Conservation (phyloP, 75 land plant species). For the Azolla pinnata region DNA sequence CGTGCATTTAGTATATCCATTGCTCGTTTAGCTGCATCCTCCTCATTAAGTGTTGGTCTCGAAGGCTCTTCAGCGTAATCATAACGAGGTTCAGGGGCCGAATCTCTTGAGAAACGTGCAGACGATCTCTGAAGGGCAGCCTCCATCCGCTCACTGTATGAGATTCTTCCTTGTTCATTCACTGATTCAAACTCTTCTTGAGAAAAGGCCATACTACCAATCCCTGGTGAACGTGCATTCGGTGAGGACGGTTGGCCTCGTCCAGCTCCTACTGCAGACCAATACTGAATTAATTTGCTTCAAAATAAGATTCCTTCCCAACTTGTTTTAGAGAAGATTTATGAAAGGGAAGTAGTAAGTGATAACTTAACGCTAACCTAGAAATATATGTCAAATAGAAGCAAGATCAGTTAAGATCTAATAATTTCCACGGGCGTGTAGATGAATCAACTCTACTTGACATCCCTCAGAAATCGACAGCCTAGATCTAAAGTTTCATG, state of each 20-base stretch:
- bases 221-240: not conserved
- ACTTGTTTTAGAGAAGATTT: too few species aligned
- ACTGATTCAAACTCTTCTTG: not conserved
- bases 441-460: too few species aligned
- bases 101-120: not conserved
- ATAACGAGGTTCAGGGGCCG: not conserved
- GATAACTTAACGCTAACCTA: too few species aligned
- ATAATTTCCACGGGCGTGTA: too few species aligned
- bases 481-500: too few species aligned
- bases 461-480: too few species aligned
- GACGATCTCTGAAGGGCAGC: not conserved
- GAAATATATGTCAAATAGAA: too few species aligned
- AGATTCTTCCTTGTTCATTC: not conserved
- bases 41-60: not conserved
- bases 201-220: not conserved
- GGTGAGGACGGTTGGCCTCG: not conserved
- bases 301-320: too few species aligned
- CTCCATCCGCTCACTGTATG: not conserved
- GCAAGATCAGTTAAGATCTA: too few species aligned
- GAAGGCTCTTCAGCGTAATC: not conserved
- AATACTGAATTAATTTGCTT: not conserved
- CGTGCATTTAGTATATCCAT: not conserved
- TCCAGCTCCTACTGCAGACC: conserved; percentile 1
- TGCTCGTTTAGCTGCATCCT: conserved; percentile 1
- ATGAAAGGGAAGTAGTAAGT: too few species aligned